These are phyloP conservation scores for Fusarium sp. DNA, from an alignment of 2,329 filamentous ascomycete genomes.

Conservation along the genomic window DNA sequence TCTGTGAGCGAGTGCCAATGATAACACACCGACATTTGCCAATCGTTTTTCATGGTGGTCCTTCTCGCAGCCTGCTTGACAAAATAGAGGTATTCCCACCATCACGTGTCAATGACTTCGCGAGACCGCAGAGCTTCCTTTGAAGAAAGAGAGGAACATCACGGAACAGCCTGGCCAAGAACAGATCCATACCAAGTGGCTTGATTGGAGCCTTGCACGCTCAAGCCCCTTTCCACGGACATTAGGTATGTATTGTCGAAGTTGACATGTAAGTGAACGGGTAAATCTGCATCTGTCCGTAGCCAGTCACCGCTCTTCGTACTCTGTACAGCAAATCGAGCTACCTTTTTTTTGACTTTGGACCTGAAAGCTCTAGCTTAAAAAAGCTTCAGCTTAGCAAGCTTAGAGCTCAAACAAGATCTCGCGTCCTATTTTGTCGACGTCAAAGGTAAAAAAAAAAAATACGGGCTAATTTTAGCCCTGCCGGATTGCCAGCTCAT, in stretches of 20 bases:
- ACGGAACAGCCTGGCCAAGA: neutral
- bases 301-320: slow-evolving; percentile 30
- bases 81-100: slow-evolving; percentile 25
- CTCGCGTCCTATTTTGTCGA: slow-evolving; percentile 28
- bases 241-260: slow-evolving; percentile 6
- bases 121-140: neutral
- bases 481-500: slow-evolving; percentile 44
- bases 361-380: slow-evolving; percentile 15
- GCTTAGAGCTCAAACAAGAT: slow-evolving; percentile 17
- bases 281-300: neutral
- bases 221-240: slow-evolving; percentile 2
- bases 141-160: neutral
- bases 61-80: slow-evolving; percentile 10
- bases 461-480: slow-evolving; percentile 45
- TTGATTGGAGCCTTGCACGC: neutral
- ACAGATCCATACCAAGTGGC: neutral
- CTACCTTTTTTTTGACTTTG: slow-evolving; percentile 23
- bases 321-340: slow-evolving; percentile 22
- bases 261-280: slow-evolving; percentile 30
- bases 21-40: slow-evolving; percentile 45
- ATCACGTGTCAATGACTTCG: slow-evolving; percentile 31
- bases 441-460: slow-evolving; percentile 17
- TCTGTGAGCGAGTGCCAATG: slow-evolving; percentile 25
- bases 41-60: slow-evolving; percentile 30
- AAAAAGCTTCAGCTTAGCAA: slow-evolving; percentile 19